Percentiles rank a stretch among this genome's conserved stretches.
These are phyloP conservation scores for Cystofilobasidium macerans DNA, from an alignment of 768 basidiomycete species.

Conservation along the genomic window DNA sequence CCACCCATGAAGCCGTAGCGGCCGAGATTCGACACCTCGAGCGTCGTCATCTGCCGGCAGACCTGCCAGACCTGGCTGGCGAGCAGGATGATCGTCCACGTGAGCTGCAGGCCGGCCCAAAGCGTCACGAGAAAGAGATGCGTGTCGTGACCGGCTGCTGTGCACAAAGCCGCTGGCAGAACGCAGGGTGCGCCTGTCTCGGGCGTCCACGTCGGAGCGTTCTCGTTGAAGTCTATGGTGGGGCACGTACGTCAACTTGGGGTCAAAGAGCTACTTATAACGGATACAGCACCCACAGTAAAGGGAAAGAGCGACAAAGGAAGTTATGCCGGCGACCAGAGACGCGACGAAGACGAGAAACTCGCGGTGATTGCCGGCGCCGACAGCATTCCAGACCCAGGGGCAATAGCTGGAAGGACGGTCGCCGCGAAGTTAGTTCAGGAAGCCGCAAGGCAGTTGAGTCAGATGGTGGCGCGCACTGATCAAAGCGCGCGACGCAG, in stretches of 20 bases:
- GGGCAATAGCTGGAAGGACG: conserved; percentile 69
- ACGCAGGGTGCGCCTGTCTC: conserved; percentile 52
- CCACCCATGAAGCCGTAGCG: conserved; percentile 97
- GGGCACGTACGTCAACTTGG: not conserved
- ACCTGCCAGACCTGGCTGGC: conserved; percentile 84
- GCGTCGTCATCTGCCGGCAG: conserved; percentile 83
- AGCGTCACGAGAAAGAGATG: conserved; percentile 70
- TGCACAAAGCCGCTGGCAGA: conserved; percentile 59
- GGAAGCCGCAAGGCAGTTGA: not conserved
- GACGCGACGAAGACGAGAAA: conserved; percentile 85
- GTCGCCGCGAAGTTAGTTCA: conserved; percentile 14
- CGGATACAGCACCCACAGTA: conserved; percentile 49
- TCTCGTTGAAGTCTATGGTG: conserved; percentile 47
- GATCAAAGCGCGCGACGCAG: conserved; percentile 82
- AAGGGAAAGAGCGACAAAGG: conserved; percentile 75
- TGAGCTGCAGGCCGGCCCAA: conserved; percentile 89
- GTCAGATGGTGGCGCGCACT: conserved; percentile 48
- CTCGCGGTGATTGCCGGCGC: conserved; percentile 85
- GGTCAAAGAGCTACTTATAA: not conserved
- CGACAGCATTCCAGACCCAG: conserved; percentile 99
- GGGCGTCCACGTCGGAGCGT: conserved; percentile 33
- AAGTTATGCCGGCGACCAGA: conserved; percentile 64
- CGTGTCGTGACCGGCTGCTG: conserved; percentile 55
- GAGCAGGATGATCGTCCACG: conserved; percentile 83
- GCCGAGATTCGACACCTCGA: conserved; percentile 89